A percentile compares a stretch with the other conserved stretches of the same genome.
Evolutionary conservation across 2,329 filamentous ascomycete genomes (phyloP).

Genomic region (Penicillium sp.): DNA sequence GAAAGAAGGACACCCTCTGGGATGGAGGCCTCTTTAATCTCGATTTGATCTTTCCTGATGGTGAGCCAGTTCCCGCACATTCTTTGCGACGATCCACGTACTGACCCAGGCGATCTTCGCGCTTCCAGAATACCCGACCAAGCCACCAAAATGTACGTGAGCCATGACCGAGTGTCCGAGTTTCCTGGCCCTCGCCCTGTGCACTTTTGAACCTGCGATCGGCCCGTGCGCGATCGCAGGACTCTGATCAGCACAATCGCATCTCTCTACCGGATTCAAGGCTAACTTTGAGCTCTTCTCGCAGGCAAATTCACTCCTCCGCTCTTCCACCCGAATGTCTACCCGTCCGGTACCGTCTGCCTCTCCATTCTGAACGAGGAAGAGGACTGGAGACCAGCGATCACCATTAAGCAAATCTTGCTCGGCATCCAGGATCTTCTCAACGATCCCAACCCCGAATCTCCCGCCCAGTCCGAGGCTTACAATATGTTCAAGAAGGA

Average conservation of each 20-base stretch:
- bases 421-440: slow-evolving; percentile 94
- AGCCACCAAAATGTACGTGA: slow-evolving; percentile 91
- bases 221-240: too few species aligned
- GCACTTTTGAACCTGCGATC: too few species aligned
- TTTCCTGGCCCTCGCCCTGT: not conserved
- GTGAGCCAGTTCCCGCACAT: slow-evolving; percentile 56
- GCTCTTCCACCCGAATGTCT: slow-evolving; percentile 97
- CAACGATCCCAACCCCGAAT: slow-evolving; percentile 95
- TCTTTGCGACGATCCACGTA: slow-evolving; percentile 10
- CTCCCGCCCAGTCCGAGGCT: slow-evolving; percentile 93
- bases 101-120: slow-evolving; percentile 17
- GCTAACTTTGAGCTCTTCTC: slow-evolving; percentile 4
- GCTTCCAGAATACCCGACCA: slow-evolving; percentile 87
- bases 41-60: slow-evolving; percentile 89
- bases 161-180: not conserved
- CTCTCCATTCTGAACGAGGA: slow-evolving; percentile 97
- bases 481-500: slow-evolving; percentile 98
- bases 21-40: slow-evolving; percentile 97
- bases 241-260: too few species aligned
- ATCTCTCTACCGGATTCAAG: not conserved
- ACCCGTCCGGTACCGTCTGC: slow-evolving; percentile 96
- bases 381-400: slow-evolving; percentile 97
- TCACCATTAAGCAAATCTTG: slow-evolving; percentile 97
- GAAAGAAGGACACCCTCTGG: slow-evolving; percentile 97
- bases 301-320: slow-evolving; percentile 94